A percentile compares a stretch with the other conserved stretches of the same genome.
These are phyloP conservation scores for Polytrichum formosum DNA, from an alignment of 225 moss, liverwort and hornwort genomes.

Conservation along the genomic window DNA sequence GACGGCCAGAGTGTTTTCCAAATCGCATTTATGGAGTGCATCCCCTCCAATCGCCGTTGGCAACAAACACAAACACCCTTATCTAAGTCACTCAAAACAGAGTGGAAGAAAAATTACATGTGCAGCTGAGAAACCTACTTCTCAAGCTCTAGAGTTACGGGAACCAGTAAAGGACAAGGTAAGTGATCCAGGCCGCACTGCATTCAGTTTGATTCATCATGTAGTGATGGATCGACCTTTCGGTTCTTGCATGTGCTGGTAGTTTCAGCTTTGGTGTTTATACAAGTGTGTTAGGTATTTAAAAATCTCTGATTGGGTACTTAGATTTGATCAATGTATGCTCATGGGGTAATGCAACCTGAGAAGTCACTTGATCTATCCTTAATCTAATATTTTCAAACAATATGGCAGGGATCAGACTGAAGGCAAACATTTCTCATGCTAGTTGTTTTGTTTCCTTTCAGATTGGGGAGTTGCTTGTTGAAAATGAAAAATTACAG, in stretches of 20 bases:
- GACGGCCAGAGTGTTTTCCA: background rate
- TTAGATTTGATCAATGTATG: too few relatives aligned
- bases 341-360: too few relatives aligned
- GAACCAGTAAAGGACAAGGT: conserved; percentile 2
- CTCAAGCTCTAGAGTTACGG: conserved; percentile 5
- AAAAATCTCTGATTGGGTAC: too few relatives aligned
- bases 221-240: too few relatives aligned
- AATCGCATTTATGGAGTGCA: background rate
- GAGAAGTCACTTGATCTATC: too few relatives aligned
- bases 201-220: too few relatives aligned
- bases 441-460: background rate
- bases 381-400: background rate
- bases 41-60: background rate
- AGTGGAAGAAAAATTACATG: background rate
- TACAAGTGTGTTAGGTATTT: too few relatives aligned
- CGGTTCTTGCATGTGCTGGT: too few relatives aligned
- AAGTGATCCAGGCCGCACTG: background rate
- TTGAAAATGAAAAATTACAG: conserved; percentile 33
- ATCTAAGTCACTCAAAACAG: background rate
- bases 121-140: background rate
- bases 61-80: background rate
- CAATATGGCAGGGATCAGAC: background rate
- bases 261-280: too few relatives aligned
- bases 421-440: background rate
- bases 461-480: conserved; percentile 28